Base-by-base conservation (phyloP, 495 filamentous ascomycete genomes). In the Aspergillus carlsbadensis region DNA sequence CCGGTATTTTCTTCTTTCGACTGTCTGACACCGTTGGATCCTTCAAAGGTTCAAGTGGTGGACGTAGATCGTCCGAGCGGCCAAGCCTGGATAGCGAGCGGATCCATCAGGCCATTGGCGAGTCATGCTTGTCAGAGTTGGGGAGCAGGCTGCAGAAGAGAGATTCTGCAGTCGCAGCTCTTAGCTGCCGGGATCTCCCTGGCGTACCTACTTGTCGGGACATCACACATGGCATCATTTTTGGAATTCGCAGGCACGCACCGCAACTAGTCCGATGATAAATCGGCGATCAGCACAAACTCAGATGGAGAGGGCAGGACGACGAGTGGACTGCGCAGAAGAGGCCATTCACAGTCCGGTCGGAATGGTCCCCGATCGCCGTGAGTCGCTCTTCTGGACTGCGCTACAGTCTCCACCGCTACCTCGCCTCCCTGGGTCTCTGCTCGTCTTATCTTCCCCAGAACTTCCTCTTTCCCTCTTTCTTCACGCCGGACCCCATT, bases 391-490 rank as follows among this genome's bases (percentile, higher is more conserved):
- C 26, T 29, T 29, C 26, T 29, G 26, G 4, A 29, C 26, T 29
- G 17, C 17, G 17, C 41, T 44, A 8, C 2, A 18, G 17, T 8
- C 37, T 43, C 51, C 51, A 54, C 39, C 51, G 40, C 46, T 54
- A 41, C 37, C 50, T 35, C 37, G 13, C 15, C 31, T 21, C 6
- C 3, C 18, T 22, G 14, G 21, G 42, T 24, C 26, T 34, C 31
- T 36, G 10, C 31, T 43, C 10, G 35, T 52, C 49, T 36, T 53
- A 56, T 36, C 43, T 43, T 31, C n/a, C 10, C 42, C n/a, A 10
- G 14, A 22, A 17, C 54, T 10, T 20, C 33, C 24, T 21, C 50
- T 60, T 54, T 48, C 39, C 18, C 40, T 55, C 22, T 41, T 47
- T 55, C 22, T 41, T 54, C 31, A 33, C 29, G 45, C 48, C 34